These are phyloP conservation scores for Blastomyces parvus DNA, from an alignment of 2,329 filamentous ascomycete species.

Conservation along the genomic window DNA sequence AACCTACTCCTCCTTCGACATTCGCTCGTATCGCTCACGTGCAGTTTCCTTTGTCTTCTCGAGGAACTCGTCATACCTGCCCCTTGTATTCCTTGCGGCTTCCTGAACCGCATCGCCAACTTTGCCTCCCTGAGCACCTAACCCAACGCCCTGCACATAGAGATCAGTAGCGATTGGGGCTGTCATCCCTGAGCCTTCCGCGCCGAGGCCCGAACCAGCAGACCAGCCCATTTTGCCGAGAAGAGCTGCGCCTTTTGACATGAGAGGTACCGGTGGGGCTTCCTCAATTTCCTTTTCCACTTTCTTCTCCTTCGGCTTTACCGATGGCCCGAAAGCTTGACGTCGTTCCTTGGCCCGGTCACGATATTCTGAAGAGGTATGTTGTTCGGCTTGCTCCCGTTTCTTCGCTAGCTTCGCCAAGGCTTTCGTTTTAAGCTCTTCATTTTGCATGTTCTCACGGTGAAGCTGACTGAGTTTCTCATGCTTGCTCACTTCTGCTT, in stretches of 20 bases:
- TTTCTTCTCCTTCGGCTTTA: constrained; percentile 28
- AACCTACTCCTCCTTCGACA: constrained; percentile 22
- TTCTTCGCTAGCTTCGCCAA: constrained; percentile 37
- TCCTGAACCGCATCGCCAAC: constrained; percentile 41
- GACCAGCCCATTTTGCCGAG: constrained; percentile 45
- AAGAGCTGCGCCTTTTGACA: constrained; percentile 43
- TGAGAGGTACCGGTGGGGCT: constrained; percentile 21
- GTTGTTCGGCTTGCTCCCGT: constrained; percentile 21
- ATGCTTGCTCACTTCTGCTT: constrained; percentile 49
- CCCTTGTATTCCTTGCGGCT: constrained; percentile 40
- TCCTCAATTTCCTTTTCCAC: constrained; percentile 23
- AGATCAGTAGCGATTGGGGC: constrained; percentile 40
- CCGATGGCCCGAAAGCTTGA: constrained; percentile 33
- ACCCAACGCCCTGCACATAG: constrained; percentile 42
- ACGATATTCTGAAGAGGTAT: constrained; percentile 33
- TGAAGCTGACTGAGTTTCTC: constrained; percentile 51
- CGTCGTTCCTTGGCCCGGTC: constrained; percentile 40
- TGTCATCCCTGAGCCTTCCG: constrained; percentile 40
- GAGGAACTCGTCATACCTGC: constrained; percentile 40
- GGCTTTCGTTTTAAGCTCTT: constrained; percentile 36
- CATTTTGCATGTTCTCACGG: constrained; percentile 45
- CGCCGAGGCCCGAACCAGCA: constrained; percentile 40
- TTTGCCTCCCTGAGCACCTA: constrained; percentile 42
- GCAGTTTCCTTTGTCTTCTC: constrained; percentile 40
- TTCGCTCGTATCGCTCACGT: constrained; percentile 39